Conservation (phyloP, 768 basidiomycete species). For the Lactarius indigo region DNA sequence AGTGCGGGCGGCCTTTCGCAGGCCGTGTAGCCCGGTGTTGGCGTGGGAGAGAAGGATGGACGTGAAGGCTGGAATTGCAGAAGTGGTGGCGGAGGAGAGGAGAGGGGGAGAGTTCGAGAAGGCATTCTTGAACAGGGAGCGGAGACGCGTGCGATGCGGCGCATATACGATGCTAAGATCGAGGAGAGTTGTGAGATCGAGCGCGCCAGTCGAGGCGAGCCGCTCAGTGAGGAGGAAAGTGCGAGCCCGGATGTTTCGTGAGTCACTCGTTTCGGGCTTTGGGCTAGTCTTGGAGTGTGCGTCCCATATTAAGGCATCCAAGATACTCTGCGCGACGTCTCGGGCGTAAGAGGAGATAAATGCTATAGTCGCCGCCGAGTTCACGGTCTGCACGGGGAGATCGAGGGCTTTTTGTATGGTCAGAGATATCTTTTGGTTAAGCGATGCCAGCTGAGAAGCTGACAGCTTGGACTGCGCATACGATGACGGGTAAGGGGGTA, state of each 20-base stretch:
- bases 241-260: conserved; percentile 45
- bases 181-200: conserved; percentile 54
- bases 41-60: conserved; percentile 38
- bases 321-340: conserved; percentile 49
- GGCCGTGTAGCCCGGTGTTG: conserved; percentile 52
- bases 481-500: conserved; percentile 56
- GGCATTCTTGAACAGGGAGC: conserved; percentile 42
- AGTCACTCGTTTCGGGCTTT: conserved; percentile 30
- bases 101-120: conserved; percentile 35
- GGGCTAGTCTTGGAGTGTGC: conserved; percentile 21
- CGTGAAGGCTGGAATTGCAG: conserved; percentile 54
- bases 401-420: conserved; percentile 46
- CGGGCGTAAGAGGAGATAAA: conserved; percentile 59
- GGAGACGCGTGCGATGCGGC: conserved; percentile 42
- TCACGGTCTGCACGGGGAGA: conserved; percentile 46
- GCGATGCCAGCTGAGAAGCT: conserved; percentile 46
- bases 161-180: conserved; percentile 62
- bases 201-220: conserved; percentile 38
- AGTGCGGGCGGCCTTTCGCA: conserved; percentile 61
- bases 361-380: conserved; percentile 40
- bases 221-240: conserved; percentile 57
- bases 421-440: conserved; percentile 47
- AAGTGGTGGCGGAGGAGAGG: conserved; percentile 32
- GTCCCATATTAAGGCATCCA: conserved; percentile 62
- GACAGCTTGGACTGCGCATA: conserved; percentile 46